Evolutionary conservation across 2,329 filamentous ascomycete genomes (phyloP).

Genomic region (Aspergillus spinulosporus): DNA sequence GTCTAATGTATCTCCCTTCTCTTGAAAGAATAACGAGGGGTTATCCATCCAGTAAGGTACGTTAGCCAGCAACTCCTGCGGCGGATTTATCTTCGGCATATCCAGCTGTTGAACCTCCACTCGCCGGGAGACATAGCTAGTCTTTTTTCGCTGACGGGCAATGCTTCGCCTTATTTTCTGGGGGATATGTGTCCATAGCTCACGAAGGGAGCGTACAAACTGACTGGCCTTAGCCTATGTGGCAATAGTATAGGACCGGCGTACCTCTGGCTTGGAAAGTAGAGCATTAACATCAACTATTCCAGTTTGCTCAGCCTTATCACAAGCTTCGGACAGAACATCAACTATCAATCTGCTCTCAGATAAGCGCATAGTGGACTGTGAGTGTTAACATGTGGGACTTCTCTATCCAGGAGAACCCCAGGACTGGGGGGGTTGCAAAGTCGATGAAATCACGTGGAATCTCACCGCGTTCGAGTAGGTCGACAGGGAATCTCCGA

Average conservation of each 20-base stretch:
- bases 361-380: slow-evolving; percentile 2
- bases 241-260: not conserved
- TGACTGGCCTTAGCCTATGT: not conserved
- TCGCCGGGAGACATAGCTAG: not conserved
- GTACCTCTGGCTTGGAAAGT: slow-evolving; percentile 4
- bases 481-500: not conserved
- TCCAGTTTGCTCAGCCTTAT: slow-evolving; percentile 6
- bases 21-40: slow-evolving; percentile 4
- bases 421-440: not conserved
- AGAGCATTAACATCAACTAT: slow-evolving; percentile 5
- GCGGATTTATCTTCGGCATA: slow-evolving; percentile 1
- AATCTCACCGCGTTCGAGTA: not conserved
- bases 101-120: not conserved
- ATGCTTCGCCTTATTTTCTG: slow-evolving; percentile 3
- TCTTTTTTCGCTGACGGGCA: not conserved
- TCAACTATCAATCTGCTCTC: slow-evolving; percentile 2
- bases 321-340: slow-evolving; percentile 1
- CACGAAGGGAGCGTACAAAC: slow-evolving; percentile 6
- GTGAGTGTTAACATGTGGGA: not conserved
- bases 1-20: not conserved
- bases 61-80: slow-evolving; percentile 1
- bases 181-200: slow-evolving; percentile 3
- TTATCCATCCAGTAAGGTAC: not conserved
- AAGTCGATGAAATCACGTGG: not conserved
- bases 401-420: not conserved